phyloP scores from a whole-genome alignment of 768 basidiomycete genomes.

The Suillus discolor region DNA sequence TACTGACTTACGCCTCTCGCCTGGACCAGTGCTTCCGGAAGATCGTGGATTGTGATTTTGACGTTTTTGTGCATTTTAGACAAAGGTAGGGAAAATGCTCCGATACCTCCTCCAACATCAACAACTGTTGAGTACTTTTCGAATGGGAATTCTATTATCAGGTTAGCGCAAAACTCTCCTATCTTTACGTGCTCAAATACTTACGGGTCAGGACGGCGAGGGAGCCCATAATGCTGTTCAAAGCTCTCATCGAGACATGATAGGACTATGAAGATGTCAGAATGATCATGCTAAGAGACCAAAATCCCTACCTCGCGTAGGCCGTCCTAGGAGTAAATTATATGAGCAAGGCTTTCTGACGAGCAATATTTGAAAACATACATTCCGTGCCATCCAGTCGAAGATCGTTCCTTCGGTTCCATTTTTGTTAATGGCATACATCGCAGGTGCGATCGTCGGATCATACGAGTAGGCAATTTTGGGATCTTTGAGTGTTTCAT shows the following conservation, averaged over 20 bases:
- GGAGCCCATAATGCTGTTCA: constrained; percentile 26
- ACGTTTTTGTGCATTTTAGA: constrained; percentile 29
- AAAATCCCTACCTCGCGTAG: constrained; percentile 20
- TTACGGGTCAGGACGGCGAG: constrained; percentile 8
- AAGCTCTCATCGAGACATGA: constrained; percentile 26
- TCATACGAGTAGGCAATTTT: constrained; percentile 20
- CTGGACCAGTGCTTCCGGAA: constrained; percentile 25
- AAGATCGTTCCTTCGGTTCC: constrained; percentile 25
- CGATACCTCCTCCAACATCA: constrained; percentile 39
- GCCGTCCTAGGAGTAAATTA: constrained; percentile 13
- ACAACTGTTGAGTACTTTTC: constrained; percentile 28
- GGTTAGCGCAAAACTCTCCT: too few species aligned
- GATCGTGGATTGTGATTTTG: constrained; percentile 35
- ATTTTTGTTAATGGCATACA: constrained; percentile 22
- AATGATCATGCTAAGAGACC: not conserved
- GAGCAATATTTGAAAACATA: constrained; percentile 8
- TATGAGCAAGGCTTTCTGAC: not conserved
- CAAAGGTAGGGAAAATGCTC: constrained; percentile 33
- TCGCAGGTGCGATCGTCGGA: constrained; percentile 23
- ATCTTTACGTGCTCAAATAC: too few species aligned
- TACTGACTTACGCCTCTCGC: constrained; percentile 16
- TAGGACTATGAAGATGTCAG: constrained; percentile 18
- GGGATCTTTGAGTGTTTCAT: constrained; percentile 31
- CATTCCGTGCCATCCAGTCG: constrained; percentile 26
- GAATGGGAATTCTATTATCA: too few species aligned